Evolutionary conservation across 2,329 filamentous ascomycete genomes (phyloP).

Genomic region (Sarocladiaceae sp.): DNA sequence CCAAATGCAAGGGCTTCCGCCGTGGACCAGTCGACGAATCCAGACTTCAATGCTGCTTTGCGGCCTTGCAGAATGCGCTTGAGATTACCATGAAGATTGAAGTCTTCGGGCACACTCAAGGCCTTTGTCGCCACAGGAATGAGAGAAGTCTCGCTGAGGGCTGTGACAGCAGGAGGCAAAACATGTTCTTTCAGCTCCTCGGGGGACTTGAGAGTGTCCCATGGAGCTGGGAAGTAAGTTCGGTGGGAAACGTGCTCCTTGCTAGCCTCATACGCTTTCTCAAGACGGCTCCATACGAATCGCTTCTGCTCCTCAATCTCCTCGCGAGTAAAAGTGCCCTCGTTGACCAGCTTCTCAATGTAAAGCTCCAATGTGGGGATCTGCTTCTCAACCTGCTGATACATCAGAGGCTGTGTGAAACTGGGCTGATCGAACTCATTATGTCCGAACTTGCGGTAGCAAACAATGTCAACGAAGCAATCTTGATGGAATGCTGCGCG

Average conservation of each 20-base stretch:
- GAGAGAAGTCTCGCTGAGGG: constrained; percentile 69
- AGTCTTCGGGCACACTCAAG: constrained; percentile 76
- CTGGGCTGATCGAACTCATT: constrained; percentile 99
- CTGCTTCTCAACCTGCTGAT: constrained; percentile 91
- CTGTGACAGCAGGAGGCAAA: constrained; percentile 82
- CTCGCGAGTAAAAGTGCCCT: constrained; percentile 94
- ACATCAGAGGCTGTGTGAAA: constrained; percentile 99
- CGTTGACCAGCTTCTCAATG: constrained; percentile 81
- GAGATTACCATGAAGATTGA: constrained; percentile 88
- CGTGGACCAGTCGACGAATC: constrained; percentile 96
- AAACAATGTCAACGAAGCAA: constrained; percentile 96
- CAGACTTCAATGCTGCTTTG: constrained; percentile 84
- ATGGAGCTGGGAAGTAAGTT: constrained; percentile 91
- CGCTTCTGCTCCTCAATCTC: constrained; percentile 99
- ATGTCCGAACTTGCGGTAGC: constrained; percentile 98
- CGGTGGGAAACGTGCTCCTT: too few relatives aligned
- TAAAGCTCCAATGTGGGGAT: constrained; percentile 86
- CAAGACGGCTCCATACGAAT: constrained; percentile 99
- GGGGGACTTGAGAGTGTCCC: constrained; percentile 95
- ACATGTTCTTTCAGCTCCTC: constrained; percentile 95
- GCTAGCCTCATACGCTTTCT: constrained; percentile 94
- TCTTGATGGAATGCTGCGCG: constrained; percentile 98
- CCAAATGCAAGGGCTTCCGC: constrained; percentile 95
- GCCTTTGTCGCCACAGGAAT: constrained; percentile 79
- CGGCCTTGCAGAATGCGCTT: constrained; percentile 91